phyloP scores from a whole-genome alignment of 352 stramenopile species.

The Elongisporangium undulatum region DNA sequence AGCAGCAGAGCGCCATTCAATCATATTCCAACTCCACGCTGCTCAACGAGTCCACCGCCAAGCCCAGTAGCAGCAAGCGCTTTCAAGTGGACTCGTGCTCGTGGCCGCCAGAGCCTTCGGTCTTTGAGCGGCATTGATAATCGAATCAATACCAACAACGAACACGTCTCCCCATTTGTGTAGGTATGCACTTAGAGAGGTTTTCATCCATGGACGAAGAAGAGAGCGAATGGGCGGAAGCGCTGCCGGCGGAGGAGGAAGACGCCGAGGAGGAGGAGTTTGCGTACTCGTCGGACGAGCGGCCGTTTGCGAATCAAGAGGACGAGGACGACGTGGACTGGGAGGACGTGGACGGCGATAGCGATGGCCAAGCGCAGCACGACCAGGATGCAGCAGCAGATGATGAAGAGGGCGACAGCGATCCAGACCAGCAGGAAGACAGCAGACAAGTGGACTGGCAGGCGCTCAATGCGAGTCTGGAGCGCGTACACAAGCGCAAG shows the following conservation, averaged over 20 bases:
- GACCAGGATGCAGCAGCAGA: constrained; percentile 13
- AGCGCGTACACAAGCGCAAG: constrained; percentile 27
- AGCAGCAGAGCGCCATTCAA: not conserved
- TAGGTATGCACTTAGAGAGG: not conserved
- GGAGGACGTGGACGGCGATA: constrained; percentile 49
- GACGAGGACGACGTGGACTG: constrained; percentile 44
- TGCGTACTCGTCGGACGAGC: constrained; percentile 38
- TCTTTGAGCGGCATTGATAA: constrained; percentile 25
- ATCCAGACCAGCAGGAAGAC: not conserved
- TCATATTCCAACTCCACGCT: not conserved
- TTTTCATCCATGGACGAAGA: not conserved
- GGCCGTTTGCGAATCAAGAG: constrained; percentile 8
- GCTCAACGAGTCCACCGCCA: not conserved
- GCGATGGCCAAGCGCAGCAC: constrained; percentile 18
- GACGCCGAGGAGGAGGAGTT: constrained; percentile 26
- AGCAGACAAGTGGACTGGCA: not conserved
- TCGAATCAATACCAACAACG: not conserved
- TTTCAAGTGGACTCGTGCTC: constrained; percentile 24
- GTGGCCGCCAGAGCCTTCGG: constrained; percentile 34
- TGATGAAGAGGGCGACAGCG: constrained; percentile 12
- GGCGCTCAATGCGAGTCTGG: not conserved
- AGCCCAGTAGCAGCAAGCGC: not conserved
- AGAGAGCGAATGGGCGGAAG: not conserved
- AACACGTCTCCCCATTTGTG: not conserved
- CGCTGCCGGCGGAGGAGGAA: constrained; percentile 23